A percentile compares a stretch with the other conserved stretches of the same genome.
Evolutionary conservation across 2,329 filamentous ascomycete genomes (phyloP).

Genomic region (Paraconiothyrium sp.): DNA sequence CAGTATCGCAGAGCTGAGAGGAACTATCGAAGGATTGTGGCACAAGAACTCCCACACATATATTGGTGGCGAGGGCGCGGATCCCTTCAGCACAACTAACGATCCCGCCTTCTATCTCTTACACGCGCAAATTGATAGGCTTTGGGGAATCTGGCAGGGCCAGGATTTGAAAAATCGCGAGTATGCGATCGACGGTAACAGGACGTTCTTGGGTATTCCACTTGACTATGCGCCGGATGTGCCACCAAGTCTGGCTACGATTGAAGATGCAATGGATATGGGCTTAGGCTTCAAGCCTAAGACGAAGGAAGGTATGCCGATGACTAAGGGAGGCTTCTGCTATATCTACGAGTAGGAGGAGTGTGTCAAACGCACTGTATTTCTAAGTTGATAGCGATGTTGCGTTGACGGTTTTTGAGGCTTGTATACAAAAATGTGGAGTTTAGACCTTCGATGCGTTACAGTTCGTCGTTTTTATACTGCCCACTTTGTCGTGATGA

Average conservation of each 20-base stretch:
- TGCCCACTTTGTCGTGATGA: not conserved
- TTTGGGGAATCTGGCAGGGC: slow-evolving; percentile 61
- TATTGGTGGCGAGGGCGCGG: slow-evolving; percentile 54
- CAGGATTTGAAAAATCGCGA: slow-evolving; percentile 48
- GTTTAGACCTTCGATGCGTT: not conserved
- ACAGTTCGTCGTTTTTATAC: not conserved
- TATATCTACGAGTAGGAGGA: slow-evolving; percentile 12
- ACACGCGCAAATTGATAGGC: slow-evolving; percentile 56
- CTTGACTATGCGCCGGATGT: slow-evolving; percentile 18
- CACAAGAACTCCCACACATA: slow-evolving; percentile 56
- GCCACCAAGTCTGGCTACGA: slow-evolving; percentile 9
- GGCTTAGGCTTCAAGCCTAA: slow-evolving; percentile 14
- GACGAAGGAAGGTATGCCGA: slow-evolving; percentile 12
- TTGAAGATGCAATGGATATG: slow-evolving; percentile 17
- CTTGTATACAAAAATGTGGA: not conserved
- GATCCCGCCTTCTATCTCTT: slow-evolving; percentile 56
- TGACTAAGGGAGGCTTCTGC: slow-evolving; percentile 14
- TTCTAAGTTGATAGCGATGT: not conserved
- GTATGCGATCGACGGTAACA: slow-evolving; percentile 53
- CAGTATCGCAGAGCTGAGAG: slow-evolving; percentile 50
- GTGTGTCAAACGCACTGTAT: not conserved
- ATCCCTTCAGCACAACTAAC: slow-evolving; percentile 54
- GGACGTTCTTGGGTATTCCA: slow-evolving; percentile 47
- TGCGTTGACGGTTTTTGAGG: not conserved
- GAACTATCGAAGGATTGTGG: slow-evolving; percentile 42